Base-by-base conservation (phyloP, 2,329 filamentous ascomycete species). In the Fusarium euwallaceae region DNA sequence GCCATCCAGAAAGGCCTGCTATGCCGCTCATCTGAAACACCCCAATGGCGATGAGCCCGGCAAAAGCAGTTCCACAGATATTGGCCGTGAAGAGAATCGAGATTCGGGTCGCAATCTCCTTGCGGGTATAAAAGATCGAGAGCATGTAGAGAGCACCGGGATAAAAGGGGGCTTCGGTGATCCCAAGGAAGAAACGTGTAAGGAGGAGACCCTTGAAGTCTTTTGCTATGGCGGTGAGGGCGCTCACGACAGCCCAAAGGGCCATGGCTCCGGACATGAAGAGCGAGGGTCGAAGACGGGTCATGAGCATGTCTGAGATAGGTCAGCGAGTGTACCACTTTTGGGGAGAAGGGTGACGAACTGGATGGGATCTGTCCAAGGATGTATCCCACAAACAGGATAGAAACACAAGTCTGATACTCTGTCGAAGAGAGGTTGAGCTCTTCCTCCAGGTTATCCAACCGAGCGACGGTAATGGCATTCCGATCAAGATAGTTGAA, bases 121-220 rank as follows among this genome's bases (percentile, higher is more conserved):
- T 85, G 36, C 86, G 83, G 0, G 87, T 89, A 78, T 90, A 90
- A 81, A 87, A 90, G 58, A 87, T 84, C 2, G 85, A 86, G 6
- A 90, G 81, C 29, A 88, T 83, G 66, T 79, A 80, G 4, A 82
- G 72, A 14, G 76, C 80, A 34, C 81, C 80, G 0, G 78, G 80
- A 37, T 81, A 83, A 59, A 83, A 81, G 1, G 83, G 82, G 0
- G 83, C 83, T 69, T 86, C 84, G 6, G 82, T 82, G 5, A 87
- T 73, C 7, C 84, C 78, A 14, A 79, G 61, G 61, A 86, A 83
- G 78, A 86, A 85, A 14, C 85, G 82, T 3, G 87, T 81, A 1
- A 85, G 81, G 4, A 90, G 80, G 20, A 89, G 83, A 2, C 86
- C 84, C 0, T 81, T 85, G 63, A 88, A 89, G 72, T 84, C 83